Base-by-base conservation (phyloP, 352 stramenopile species). In the Phytophthora europaea region DNA sequence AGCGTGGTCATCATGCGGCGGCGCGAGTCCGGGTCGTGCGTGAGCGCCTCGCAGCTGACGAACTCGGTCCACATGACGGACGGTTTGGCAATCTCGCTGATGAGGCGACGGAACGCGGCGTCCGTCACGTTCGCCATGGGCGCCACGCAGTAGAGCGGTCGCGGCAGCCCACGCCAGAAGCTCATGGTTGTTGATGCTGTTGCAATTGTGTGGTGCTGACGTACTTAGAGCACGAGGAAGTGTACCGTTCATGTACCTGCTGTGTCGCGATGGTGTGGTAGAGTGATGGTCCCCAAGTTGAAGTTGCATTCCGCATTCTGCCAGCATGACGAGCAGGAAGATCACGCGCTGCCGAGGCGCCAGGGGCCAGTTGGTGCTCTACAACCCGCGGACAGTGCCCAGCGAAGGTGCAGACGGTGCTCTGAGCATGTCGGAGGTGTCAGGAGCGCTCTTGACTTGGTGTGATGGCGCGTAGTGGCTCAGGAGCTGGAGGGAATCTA, bases 21-120 rank as follows among this genome's bases (percentile, higher is more conserved):
- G 15, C 87, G 78, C 18, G 89, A 94, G 16, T 74, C 74, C 1
- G 70, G 45, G 60, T 94, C 82, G 62, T 93, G 79, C 26, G 84
- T 89, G 28, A 96, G 78, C 48, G 87, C 89, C 75, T 95, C 89
- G 62, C 89, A 95, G 73, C 89, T 96, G 43, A 94, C 89, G 38
- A 96, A 96, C 61, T 96, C 89, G 13, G 87, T 96, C 87, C 89
- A 96, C 83, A 92, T 92, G 53, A 91, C 89, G 63, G 87, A 88
- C 6, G 89, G 89, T 68, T 94, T 94, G 56, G 84, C 84, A 48
- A 96, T 78, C 47, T 96, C 85, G 12, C 78, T 88, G 67, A 96
- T 91, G 36, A 94, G 75, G 23, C 75, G 75, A 12, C 89, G 87
- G 58, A 93, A 94, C 9, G 86, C 87, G 4, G 77, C 82, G 48